Conservation (phyloP, 2,329 filamentous ascomycete species). For the Paecilomyces fulvus region DNA sequence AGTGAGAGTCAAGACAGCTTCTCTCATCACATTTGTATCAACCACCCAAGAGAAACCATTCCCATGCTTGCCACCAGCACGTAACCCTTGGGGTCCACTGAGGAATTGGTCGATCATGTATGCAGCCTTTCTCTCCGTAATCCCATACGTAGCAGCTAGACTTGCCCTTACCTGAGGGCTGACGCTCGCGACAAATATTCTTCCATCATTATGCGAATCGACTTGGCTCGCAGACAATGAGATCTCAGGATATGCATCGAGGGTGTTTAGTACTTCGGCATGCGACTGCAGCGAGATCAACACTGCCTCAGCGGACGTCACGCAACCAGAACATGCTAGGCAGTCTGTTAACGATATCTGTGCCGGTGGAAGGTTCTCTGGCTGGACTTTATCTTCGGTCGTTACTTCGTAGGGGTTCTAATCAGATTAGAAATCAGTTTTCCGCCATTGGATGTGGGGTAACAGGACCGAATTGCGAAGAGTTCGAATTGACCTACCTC, state of each 20-base stretch:
- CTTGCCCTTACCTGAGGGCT: conserved; percentile 87
- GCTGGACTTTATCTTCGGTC: conserved; percentile 69
- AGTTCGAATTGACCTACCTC: conserved; percentile 29
- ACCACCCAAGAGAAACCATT: conserved; percentile 83
- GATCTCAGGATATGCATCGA: conserved; percentile 55
- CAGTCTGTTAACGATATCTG: conserved; percentile 96
- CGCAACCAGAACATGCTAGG: conserved; percentile 92
- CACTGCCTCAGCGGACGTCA: conserved; percentile 96
- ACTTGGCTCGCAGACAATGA: conserved; percentile 37
- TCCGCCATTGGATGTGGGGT: conserved; percentile 1
- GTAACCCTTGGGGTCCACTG: conserved; percentile 59
- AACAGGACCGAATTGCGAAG: not conserved
- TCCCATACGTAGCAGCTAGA: conserved; percentile 72
- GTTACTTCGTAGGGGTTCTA: conserved; percentile 74
- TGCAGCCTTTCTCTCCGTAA: conserved; percentile 65
- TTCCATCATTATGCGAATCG: conserved; percentile 41
- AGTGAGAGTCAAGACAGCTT: conserved; percentile 72
- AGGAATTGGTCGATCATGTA: conserved; percentile 77
- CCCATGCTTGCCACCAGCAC: conserved; percentile 59
- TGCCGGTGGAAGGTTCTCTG: conserved; percentile 58
- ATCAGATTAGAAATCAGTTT: conserved; percentile 12
- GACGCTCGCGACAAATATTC: conserved; percentile 83
- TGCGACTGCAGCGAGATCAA: conserved; percentile 92
- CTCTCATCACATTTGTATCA: conserved; percentile 76
- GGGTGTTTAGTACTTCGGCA: conserved; percentile 73